Conservation (phyloP, 257 asterid genomes). For the Agastache rugosa region DNA sequence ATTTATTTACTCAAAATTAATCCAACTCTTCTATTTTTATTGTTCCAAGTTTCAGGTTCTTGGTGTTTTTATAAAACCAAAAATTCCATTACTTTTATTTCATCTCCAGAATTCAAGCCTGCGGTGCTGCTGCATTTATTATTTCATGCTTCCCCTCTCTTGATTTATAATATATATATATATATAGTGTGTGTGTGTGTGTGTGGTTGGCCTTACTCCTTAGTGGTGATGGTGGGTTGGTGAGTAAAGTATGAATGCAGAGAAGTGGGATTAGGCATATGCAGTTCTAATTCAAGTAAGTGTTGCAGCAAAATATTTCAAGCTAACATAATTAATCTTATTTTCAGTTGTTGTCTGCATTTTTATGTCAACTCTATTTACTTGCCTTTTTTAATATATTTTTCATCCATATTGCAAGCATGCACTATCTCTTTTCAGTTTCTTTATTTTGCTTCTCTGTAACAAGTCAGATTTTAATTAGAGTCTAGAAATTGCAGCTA, state of each 20-base stretch:
- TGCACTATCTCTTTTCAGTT: conserved; percentile 28
- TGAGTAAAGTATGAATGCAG: conserved; percentile 27
- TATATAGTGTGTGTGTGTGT: neutral
- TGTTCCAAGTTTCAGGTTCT: neutral
- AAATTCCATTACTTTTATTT: conserved; percentile 10
- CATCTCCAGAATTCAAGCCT: conserved; percentile 33
- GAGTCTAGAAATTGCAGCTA: neutral
- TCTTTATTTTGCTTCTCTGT: neutral
- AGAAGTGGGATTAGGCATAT: neutral
- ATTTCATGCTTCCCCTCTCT: conserved; percentile 6
- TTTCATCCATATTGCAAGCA: conserved; percentile 31
- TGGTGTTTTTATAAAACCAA: conserved; percentile 27
- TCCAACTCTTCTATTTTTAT: neutral
- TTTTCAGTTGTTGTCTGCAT: neutral
- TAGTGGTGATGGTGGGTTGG: conserved; percentile 35
- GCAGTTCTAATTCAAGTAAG: conserved; percentile 35
- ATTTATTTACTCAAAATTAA: conserved; percentile 24
- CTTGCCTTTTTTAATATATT: conserved; percentile 1
- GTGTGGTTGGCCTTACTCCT: neutral
- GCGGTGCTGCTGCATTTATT: conserved; percentile 38
- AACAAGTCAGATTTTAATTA: neutral
- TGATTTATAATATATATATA: neutral
- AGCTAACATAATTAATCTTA: conserved; percentile 2
- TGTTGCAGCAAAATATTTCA: neutral
- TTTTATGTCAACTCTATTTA: neutral